phyloP scores from a whole-genome alignment of 192 early-diverging fungal species.

The Coemansia sp. region DNA sequence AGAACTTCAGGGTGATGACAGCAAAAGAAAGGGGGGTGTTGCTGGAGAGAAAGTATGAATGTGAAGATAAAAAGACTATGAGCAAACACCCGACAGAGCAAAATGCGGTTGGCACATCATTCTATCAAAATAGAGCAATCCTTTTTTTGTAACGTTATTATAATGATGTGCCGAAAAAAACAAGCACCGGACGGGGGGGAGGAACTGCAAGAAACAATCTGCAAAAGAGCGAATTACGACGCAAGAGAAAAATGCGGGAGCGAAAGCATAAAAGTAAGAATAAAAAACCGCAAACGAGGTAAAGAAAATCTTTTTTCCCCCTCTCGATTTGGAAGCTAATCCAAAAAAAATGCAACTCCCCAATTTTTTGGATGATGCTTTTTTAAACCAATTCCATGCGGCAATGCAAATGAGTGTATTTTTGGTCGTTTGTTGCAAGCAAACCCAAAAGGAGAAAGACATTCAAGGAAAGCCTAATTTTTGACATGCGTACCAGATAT shows the following conservation, averaged over 20 bases:
- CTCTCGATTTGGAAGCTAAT: not conserved
- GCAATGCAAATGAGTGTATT: not conserved
- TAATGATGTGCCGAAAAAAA: not conserved
- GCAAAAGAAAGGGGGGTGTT: not conserved
- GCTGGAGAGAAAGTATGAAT: not conserved
- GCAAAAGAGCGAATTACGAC: not conserved
- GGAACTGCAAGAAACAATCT: not conserved
- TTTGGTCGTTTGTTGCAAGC: not conserved
- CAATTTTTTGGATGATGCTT: not conserved
- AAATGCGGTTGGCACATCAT: not conserved
- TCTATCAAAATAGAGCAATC: not conserved
- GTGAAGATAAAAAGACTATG: not conserved
- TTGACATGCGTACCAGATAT: too few species aligned
- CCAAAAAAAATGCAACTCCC: slow-evolving; percentile 2
- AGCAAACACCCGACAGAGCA: not conserved
- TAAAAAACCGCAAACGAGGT: slow-evolving; percentile 3
- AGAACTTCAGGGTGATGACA: not conserved
- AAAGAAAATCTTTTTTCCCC: slow-evolving; percentile 7
- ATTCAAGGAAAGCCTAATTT: too few species aligned
- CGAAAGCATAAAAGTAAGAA: not conserved
- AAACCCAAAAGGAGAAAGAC: too few species aligned
- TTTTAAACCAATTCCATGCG: not conserved
- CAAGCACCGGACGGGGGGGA: not conserved
- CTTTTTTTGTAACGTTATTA: not conserved
- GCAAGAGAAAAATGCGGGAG: slow-evolving; percentile 6